Base-by-base conservation (phyloP, 768 basidiomycete genomes). In the Solioccasus polychromus region DNA sequence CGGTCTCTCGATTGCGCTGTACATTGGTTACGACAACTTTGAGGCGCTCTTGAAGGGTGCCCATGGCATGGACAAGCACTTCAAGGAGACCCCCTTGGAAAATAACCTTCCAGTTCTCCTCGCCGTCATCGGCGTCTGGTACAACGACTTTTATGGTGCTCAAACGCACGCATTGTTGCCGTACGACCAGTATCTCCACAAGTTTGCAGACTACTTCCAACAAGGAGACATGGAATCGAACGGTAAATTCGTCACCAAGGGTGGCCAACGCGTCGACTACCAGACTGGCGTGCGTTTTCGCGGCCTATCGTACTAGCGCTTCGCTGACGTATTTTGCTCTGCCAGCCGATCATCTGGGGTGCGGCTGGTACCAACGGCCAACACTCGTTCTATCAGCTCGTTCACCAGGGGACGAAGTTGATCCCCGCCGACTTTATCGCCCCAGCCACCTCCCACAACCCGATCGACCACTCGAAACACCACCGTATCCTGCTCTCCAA, bases 171-270 rank as follows among this genome's bases (percentile, higher is more conserved):
- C 87, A 3, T 77, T 99, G 32, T 77, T 99, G 34, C 96, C 96
- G 1, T 99, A 99, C 62, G 96, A 99, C 70, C 96, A 99, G 67
- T 99, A 99, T 71, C 74, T 99, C 53, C 91, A 97, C 79, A 96
- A 95, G 68, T 99, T 99, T 59, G 95, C 96, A 29, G 96, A 99
- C 69, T 98, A 98, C 76, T 99, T 99, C 89, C 96, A 97, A 68
- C 96, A 98, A 68, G 95, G 94, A 36, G 96, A 99, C 68, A 99
- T 99, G 96, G 96, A 99, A 70, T 96, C 92, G 19, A 97, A 99
- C 67, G 96, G 96, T 46, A 99, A 98, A 75, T 89, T 81, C 44
- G 79, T 97, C 51, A 98, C 96, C 54, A 99, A 98, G 72, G 77
- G 81, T 48, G 96, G 96, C 7, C 77, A 89, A 53, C 87, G 89